Base-by-base conservation (phyloP, 345 rosid genomes). In the Sonneratia alba region DNA sequence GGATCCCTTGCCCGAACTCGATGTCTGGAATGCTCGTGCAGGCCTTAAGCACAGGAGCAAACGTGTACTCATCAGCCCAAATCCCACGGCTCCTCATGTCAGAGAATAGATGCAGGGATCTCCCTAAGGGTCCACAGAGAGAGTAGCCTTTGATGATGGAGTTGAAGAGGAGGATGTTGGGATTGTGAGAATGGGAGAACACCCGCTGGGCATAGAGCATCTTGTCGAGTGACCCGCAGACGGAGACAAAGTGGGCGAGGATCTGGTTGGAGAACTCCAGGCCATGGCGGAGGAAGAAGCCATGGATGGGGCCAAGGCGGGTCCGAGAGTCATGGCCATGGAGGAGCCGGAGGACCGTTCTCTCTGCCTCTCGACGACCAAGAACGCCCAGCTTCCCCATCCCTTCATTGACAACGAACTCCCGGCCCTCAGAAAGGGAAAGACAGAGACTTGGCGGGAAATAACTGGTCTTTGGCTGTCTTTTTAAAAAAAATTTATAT, bases 181-280 rank as follows among this genome's bases (percentile, higher is more conserved):
- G 77, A 69, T 70, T 47, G 3, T 21, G 57, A 38, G 77, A 18
- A 36, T 70, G 70, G 57, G 38, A 48, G 73, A 75, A 75, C 66
- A 75, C 63, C 32, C 73, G 51, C 27, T 66, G 63, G 18, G 77
- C 73, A 48, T 51, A 70, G 51, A 73, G 51, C 65, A 75, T 75
- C 48, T 43, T 66, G 70, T 48, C 51, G 66, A 70, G 70, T 14
- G 73, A 37, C 4, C 66, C 73, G 70, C 73, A 64, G 32, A 75
- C 53, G 56, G 77, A 64, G 61, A 70, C 70, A 47, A 75, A 75
- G 70, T 70, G 77, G 38, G 77, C 68, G 53, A 75, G 77, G 77
- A 75, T 57, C 64, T 63, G 77, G 70, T 75, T 75, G 70, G 77
- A 75, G 64, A n/a, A 66, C 10, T 75, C 40, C 51, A 75, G 45